Conservation (phyloP, 345 rosid genomes). For the Kandelia obovata region DNA sequence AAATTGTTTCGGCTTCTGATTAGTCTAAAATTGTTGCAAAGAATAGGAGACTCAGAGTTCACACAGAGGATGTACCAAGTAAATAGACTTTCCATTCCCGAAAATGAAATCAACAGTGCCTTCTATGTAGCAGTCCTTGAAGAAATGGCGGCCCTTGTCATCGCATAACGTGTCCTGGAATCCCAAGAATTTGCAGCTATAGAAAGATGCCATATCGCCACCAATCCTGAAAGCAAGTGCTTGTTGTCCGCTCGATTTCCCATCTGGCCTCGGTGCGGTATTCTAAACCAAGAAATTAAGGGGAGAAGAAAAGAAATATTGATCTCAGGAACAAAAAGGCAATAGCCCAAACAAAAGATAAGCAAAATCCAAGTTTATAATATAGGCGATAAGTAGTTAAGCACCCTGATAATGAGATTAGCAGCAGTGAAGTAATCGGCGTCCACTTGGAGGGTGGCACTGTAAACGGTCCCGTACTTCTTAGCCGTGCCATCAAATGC, state of each 20-base stretch:
- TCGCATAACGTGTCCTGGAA: constrained; percentile 12
- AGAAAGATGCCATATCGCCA: constrained; percentile 10
- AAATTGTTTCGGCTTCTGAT: not conserved
- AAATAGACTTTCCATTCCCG: constrained; percentile 9
- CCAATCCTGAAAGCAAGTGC: constrained; percentile 14
- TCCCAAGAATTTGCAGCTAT: constrained; percentile 4
- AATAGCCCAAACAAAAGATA: not conserved
- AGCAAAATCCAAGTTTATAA: not conserved
- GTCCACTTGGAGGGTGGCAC: constrained; percentile 9
- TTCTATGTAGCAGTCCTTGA: constrained; percentile 12
- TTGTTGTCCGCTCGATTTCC: not conserved
- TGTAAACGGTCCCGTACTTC: constrained; percentile 10
- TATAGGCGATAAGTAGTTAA: not conserved
- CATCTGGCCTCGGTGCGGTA: constrained; percentile 9
- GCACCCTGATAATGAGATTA: not conserved
- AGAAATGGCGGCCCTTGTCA: constrained; percentile 9
- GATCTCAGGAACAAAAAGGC: not conserved
- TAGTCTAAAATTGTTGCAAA: not conserved
- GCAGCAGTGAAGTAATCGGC: not conserved
- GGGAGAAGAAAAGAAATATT: not conserved
- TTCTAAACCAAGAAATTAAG: not conserved
- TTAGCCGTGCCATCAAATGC: constrained; percentile 3
- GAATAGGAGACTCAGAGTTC: not conserved
- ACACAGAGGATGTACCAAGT: not conserved
- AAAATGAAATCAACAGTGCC: constrained; percentile 20